A percentile compares a stretch with the other conserved stretches of the same genome.
Evolutionary conservation across 2,329 filamentous ascomycete species (phyloP).

Genomic region (Pestalotiopsis sp.): DNA sequence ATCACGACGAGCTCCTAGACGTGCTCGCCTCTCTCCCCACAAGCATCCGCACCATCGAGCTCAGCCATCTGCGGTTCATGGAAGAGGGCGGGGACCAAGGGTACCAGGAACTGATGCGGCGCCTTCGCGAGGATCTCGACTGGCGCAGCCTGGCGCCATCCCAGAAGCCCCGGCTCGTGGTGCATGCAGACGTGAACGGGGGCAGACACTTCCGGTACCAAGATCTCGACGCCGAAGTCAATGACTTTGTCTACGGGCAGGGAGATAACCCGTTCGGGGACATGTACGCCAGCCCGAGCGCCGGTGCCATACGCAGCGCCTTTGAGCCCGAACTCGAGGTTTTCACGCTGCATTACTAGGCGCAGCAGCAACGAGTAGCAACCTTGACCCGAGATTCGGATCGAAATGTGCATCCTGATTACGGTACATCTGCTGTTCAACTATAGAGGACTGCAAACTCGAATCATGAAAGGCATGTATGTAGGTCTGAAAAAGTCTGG

Average conservation of each 20-base stretch:
- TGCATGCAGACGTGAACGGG: neutral
- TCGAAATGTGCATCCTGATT: neutral
- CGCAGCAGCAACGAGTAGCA: neutral
- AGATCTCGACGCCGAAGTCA: neutral
- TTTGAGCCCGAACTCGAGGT: slow-evolving; percentile 3
- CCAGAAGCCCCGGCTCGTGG: neutral
- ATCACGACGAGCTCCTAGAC: neutral
- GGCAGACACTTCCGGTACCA: neutral
- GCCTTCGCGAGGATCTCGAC: neutral
- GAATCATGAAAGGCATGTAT: neutral
- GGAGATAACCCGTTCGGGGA: neutral
- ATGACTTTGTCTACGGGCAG: neutral
- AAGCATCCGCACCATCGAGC: neutral
- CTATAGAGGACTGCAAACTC: neutral
- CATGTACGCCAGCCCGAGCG: neutral
- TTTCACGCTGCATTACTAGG: neutral
- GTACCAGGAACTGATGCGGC: neutral
- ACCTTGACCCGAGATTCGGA: neutral
- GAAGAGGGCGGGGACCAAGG: neutral
- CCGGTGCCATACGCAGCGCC: slow-evolving; percentile 1
- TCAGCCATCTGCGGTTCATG: slow-evolving; percentile 2
- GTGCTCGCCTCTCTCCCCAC: neutral
- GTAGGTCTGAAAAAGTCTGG: too few species aligned
- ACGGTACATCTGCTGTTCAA: neutral
- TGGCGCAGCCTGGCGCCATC: neutral